A percentile compares a stretch with the other conserved stretches of the same genome.
Conservation (phyloP, 2,329 filamentous ascomycete genomes). For the Knufia fluminis region DNA sequence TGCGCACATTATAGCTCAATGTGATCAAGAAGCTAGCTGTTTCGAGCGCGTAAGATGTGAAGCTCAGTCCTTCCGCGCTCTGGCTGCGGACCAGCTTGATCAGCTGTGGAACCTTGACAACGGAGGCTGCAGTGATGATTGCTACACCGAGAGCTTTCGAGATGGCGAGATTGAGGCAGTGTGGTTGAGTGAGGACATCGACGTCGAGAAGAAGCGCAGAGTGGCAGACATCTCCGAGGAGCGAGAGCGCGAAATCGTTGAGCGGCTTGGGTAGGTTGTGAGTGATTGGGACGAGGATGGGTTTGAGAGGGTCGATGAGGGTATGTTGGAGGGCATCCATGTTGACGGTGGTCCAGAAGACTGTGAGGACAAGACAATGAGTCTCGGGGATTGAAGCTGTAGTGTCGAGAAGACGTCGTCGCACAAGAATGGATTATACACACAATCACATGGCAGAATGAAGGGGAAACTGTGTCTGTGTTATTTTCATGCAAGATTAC, state of each 20-base stretch:
- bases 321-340: constrained; percentile 8
- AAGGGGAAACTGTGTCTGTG: too few species aligned
- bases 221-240: constrained; percentile 81
- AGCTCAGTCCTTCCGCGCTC: constrained; percentile 75
- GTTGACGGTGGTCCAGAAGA: too few species aligned
- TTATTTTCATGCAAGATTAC: too few species aligned
- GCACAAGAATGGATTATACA: too few species aligned
- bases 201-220: constrained; percentile 75
- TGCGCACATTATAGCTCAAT: constrained; percentile 84
- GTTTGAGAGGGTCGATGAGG: constrained; percentile 34
- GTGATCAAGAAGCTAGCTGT: constrained; percentile 79
- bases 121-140: constrained; percentile 79
- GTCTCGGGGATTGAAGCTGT: background rate
- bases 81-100: constrained; percentile 76
- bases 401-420: too few species aligned
- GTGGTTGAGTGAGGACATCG: constrained; percentile 59
- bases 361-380: too few species aligned
- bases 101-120: constrained; percentile 96
- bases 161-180: constrained; percentile 79
- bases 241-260: constrained; percentile 62
- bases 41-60: constrained; percentile 88
- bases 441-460: too few species aligned
- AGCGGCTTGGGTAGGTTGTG: constrained; percentile 65
- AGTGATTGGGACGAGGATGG: constrained; percentile 56
- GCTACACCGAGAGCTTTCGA: constrained; percentile 88